Base-by-base conservation (phyloP, 2,329 filamentous ascomycete species). In the Apiospora sp. region DNA sequence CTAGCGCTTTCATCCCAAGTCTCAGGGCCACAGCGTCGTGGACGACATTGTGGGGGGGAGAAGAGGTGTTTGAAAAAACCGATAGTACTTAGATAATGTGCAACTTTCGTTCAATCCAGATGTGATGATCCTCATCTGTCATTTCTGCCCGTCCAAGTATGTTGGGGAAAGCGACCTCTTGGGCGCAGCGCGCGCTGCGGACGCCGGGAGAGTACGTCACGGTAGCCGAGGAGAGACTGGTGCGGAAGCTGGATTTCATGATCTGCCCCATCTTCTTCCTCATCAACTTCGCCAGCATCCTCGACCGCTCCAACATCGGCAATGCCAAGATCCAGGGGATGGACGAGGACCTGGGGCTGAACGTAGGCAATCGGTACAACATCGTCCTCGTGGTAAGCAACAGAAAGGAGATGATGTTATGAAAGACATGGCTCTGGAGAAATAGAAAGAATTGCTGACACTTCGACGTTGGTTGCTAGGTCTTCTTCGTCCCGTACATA, bases 181-280 rank as follows among this genome's bases (percentile, higher is more conserved):
- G 58, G 58, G 19, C 16, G 22, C 58, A 22, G 19, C 58, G 58
- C 22, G 19, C 22, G 58, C 34, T 64, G 34, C 58, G 19, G 34
- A 41, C 34, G 34, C 54, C 30, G 1, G 58, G 34, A 34, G 58
- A 64, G 19, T 64, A 41, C 22, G 34, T 64, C 34, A 64, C 58
- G 6, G 73, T 75, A 67, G 80, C 80, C 27, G 83, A 84, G 76
- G 76, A 78, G 16, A 80, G 76, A 54, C 79, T 86, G 4, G 72
- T 84, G 22, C 75, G 76, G 73, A 86, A 86, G 78, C 80, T 85
- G 44, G 84, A 86, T 73, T 74, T 83, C 5, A 79, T 79, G 72
- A 79, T 86, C 70, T 83, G 81, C 61, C 84, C 84, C 1, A 79
- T 83, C 41, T 79, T 86, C 27, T 84, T 83, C 69, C 64, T 85